Percentiles rank a stretch among this genome's conserved stretches.
phyloP scores from a whole-genome alignment of 192 early-diverging fungal genomes.

The Rhizophagus sp. region DNA sequence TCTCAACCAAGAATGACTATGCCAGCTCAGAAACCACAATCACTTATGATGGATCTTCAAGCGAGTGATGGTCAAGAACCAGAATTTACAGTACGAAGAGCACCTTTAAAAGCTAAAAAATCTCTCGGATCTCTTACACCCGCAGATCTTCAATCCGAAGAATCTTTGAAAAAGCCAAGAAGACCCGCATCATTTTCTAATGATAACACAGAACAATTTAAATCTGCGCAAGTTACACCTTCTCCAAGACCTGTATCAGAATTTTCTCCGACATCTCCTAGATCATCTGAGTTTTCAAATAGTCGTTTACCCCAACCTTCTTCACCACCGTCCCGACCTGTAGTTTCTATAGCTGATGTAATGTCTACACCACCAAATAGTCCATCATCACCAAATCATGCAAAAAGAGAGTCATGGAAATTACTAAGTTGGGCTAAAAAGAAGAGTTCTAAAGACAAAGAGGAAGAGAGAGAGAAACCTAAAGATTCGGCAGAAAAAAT shows the following conservation, averaged over 20 bases:
- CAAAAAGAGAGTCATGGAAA: conserved; percentile 21
- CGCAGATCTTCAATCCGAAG: background rate
- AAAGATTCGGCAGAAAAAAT: background rate
- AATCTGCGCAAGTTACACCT: background rate
- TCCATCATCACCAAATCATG: background rate
- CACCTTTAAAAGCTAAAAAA: conserved; percentile 16
- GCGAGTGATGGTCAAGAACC: background rate
- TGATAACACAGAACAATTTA: background rate
- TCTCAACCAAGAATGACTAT: background rate
- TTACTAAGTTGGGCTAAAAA: conserved; percentile 31
- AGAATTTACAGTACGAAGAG: conserved; percentile 11
- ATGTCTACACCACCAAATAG: conserved; percentile 1
- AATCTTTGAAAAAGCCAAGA: background rate
- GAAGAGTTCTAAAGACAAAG: conserved; percentile 30
- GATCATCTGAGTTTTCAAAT: background rate
- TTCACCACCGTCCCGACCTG: background rate
- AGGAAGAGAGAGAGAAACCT: background rate
- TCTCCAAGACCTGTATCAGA: background rate
- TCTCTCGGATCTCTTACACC: conserved; percentile 12
- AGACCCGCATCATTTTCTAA: conserved; percentile 17
- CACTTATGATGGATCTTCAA: conserved; percentile 14
- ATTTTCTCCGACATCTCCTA: background rate
- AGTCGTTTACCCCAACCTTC: background rate
- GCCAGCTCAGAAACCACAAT: conserved; percentile 12
- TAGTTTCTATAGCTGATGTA: background rate